Conservation (phyloP, 2,329 filamentous ascomycete species). For the Cryphonectria radicalis region DNA sequence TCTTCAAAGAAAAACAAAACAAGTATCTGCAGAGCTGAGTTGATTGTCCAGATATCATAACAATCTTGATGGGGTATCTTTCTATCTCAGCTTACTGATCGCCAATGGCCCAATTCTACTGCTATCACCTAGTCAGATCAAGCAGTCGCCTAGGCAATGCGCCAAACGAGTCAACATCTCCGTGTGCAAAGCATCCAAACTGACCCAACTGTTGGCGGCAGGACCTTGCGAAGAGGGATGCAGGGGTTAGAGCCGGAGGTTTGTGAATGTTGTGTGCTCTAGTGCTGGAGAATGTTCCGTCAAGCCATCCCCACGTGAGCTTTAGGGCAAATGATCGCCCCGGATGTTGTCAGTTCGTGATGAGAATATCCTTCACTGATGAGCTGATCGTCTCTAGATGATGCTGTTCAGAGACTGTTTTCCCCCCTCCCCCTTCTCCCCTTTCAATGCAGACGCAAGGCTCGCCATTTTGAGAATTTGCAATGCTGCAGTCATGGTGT, state of each 20-base stretch:
- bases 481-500: background rate
- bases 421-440: too few species aligned
- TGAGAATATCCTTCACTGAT: background rate
- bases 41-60: background rate
- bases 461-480: background rate
- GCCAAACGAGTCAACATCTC: background rate
- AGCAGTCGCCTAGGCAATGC: background rate
- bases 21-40: background rate
- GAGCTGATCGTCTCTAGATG: background rate
- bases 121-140: background rate
- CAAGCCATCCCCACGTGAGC: background rate
- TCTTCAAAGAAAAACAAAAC: too few species aligned
- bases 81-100: background rate
- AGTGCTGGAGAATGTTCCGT: background rate
- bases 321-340: background rate
- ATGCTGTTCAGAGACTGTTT: background rate
- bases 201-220: background rate
- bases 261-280: background rate
- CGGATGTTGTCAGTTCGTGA: background rate
- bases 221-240: background rate
- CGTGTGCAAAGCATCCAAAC: background rate
- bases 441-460: background rate
- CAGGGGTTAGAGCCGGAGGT: background rate
- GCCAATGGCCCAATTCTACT: background rate
- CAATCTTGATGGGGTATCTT: background rate